Percentiles rank a stretch among this genome's conserved stretches.
phyloP scores from a whole-genome alignment of 192 early-diverging fungal genomes.

The Backusella parvicylindrica region DNA sequence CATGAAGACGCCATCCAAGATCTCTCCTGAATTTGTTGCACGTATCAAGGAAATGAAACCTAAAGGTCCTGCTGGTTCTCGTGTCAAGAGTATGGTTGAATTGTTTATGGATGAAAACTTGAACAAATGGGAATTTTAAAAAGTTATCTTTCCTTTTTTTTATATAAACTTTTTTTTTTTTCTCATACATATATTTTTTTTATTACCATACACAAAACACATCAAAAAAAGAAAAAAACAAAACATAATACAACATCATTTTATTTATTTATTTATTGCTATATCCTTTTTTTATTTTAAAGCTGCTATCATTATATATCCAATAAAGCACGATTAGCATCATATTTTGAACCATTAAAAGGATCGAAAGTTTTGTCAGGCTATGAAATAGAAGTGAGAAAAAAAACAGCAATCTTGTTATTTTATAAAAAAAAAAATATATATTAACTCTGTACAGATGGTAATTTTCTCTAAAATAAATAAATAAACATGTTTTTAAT shows the following conservation, averaged over 20 bases:
- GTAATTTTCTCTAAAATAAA: background rate
- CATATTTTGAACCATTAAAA: background rate
- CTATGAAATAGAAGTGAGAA: background rate
- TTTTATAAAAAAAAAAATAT: background rate
- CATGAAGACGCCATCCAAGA: background rate
- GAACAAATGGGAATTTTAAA: conserved; percentile 26
- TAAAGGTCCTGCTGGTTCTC: conserved; percentile 15
- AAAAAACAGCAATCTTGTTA: background rate
- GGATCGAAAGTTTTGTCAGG: background rate
- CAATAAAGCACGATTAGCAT: background rate
- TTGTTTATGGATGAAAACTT: conserved; percentile 30
- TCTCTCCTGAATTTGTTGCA: conserved; percentile 12
- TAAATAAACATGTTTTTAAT: background rate
- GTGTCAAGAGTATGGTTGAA: conserved; percentile 22
- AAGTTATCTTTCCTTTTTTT: background rate
- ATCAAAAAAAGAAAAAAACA: conserved; percentile 5
- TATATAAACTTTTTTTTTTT: background rate
- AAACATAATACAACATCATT: background rate
- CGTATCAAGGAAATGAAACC: conserved; percentile 22
- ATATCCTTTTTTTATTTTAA: background rate
- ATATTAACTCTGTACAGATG: background rate
- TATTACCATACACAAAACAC: no score
- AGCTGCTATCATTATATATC: background rate
- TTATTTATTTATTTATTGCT: background rate
- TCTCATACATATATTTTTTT: background rate